Conservation (phyloP, 345 rosid species). For the Aurinia saxatilis region DNA sequence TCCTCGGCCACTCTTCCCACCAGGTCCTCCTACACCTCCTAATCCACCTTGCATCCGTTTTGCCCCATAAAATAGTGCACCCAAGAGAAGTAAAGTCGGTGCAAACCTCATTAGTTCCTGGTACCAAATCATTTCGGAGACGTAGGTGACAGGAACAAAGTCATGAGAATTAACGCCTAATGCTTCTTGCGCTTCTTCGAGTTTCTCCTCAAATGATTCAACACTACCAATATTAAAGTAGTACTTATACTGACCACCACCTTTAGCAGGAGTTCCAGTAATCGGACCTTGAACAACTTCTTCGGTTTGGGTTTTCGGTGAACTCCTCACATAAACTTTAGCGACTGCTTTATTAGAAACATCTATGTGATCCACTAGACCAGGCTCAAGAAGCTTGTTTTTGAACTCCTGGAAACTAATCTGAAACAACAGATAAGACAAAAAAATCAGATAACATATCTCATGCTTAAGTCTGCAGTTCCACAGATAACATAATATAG, state of each 20-base stretch:
- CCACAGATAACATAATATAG: not conserved
- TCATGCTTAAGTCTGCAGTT: not conserved
- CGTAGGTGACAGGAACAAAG: slow-evolving; percentile 70
- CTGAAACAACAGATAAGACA: slow-evolving; percentile 33
- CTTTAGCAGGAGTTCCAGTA: slow-evolving; percentile 36
- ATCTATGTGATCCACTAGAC: slow-evolving; percentile 86
- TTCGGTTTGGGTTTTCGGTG: slow-evolving; percentile 37
- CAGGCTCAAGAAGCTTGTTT: slow-evolving; percentile 87
- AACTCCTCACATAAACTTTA: slow-evolving; percentile 64
- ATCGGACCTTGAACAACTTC: slow-evolving; percentile 39
- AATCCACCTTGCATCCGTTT: slow-evolving; percentile 76
- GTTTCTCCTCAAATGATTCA: slow-evolving; percentile 87
- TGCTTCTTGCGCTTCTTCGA: slow-evolving; percentile 89
- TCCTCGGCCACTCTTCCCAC: slow-evolving; percentile 80
- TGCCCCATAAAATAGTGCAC: slow-evolving; percentile 58
- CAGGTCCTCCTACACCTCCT: slow-evolving; percentile 69
- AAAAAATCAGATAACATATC: not conserved
- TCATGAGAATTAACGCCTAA: slow-evolving; percentile 71
- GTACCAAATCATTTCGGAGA: slow-evolving; percentile 63
- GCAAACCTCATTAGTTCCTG: slow-evolving; percentile 74
- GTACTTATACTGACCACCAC: slow-evolving; percentile 60
- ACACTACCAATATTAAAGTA: slow-evolving; percentile 81
- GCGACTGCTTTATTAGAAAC: slow-evolving; percentile 87
- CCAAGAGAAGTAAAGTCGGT: slow-evolving; percentile 67
- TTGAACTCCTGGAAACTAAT: slow-evolving; percentile 97